phyloP scores from a whole-genome alignment of 2,329 filamentous ascomycete genomes.

The Aureobasidium sp. region DNA sequence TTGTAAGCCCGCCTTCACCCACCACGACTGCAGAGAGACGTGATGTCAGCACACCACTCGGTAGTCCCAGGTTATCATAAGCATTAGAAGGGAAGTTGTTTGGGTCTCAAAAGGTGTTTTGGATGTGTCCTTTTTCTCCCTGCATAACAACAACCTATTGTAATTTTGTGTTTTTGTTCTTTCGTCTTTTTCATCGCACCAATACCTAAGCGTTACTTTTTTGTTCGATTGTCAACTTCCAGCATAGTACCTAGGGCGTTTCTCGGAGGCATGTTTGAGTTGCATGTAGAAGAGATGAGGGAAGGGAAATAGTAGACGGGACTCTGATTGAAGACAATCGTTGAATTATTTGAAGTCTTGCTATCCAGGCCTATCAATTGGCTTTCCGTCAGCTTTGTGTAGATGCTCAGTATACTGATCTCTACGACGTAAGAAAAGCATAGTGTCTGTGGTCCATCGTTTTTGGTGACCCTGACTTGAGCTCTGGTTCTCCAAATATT shows the following conservation, averaged over 20 bases:
- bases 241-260: neutral
- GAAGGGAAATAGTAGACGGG: neutral
- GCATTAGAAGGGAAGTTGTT: neutral
- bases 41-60: neutral
- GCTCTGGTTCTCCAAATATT: too few species aligned
- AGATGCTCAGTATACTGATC: too few species aligned
- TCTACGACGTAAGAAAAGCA: too few species aligned
- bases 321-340: neutral
- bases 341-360: neutral
- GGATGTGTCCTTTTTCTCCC: neutral
- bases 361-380: neutral
- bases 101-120: neutral
- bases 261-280: neutral
- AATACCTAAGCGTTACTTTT: neutral
- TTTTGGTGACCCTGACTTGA: too few species aligned
- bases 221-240: neutral
- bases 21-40: constrained; percentile 16
- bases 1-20: constrained; percentile 28
- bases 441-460: too few species aligned
- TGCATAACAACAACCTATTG: neutral
- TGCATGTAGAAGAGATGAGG: neutral
- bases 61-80: neutral
- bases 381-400: too few species aligned
- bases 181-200: neutral
- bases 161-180: neutral